Base-by-base conservation (phyloP, 208 protist species). In the Leishmania tarentolae region DNA sequence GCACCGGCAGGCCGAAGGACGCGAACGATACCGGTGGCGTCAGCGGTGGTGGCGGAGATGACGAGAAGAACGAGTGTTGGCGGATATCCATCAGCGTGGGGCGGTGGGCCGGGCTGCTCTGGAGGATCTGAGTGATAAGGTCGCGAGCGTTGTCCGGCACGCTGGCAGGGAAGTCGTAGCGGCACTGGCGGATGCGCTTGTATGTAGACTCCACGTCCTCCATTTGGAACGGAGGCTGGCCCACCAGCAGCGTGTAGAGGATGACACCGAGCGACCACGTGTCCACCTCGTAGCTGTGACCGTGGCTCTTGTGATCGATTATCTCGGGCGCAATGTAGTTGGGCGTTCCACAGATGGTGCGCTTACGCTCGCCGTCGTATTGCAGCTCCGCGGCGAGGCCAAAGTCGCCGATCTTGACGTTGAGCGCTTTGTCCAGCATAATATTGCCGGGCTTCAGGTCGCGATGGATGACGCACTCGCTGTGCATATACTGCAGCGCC, bases 191-290 rank as follows among this genome's bases (percentile, higher is more conserved):
- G 80, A 99, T 99, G 53, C 95, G 90, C 65, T 95, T 89, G 90
- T 99, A 99, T 35, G 99, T 99, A 13, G 89, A 88, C 86, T 99
- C 98, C 11, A 99, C 93, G 79, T 99, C 93, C 24, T 82, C 85
- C 59, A 98, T 99, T 91, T 99, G 98, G 86, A 99, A 99, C 3
- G 99, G 99, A 53, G 99, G 99, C 76, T 97, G 92, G 46, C 99
- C 99, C n/a, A 99, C 90, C 28, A 99, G 86, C 24, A 99, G 83
- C 44, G 98, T 99, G 91, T 99, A 99, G 72, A 99, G 80, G 74
- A 99, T 99, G 37, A 99, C 99, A 57, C 99, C 99, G 21, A 99
- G 90, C 17, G 97, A 96, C 99, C 99, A 99, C 61, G 99, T 93
- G 89, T 99, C 99, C 9, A 99, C 99, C 85, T 99, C 98, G 84